Conservation (phyloP, 1,139 yeast species). For the Debaryomycetaceae sp. region DNA sequence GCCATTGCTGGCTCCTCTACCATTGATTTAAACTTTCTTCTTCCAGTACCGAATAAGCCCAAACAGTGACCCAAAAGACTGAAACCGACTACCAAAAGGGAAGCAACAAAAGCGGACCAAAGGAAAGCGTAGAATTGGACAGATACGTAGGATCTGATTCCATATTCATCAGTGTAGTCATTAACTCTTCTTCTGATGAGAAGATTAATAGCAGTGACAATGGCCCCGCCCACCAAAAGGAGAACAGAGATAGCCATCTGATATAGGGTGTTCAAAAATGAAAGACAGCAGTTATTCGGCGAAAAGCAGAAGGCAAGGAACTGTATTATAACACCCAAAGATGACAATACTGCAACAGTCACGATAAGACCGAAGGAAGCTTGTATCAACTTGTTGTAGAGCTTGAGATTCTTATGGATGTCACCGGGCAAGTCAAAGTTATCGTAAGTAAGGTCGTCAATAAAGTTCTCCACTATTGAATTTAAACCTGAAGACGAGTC, state of each 20-base stretch:
- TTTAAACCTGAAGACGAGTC: constrained; percentile 24
- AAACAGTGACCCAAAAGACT: constrained; percentile 44
- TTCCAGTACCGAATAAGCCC: constrained; percentile 36
- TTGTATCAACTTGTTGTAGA: constrained; percentile 23
- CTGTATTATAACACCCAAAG: constrained; percentile 29
- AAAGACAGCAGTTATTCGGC: constrained; percentile 37
- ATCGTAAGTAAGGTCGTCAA: constrained; percentile 25
- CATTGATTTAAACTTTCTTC: constrained; percentile 27
- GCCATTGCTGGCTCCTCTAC: constrained; percentile 20
- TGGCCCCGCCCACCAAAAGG: constrained; percentile 30
- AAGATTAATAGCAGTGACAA: constrained; percentile 32
- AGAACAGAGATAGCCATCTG: constrained; percentile 29
- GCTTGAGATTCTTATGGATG: constrained; percentile 28
- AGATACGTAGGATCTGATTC: constrained; percentile 36
- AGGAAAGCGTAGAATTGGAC: constrained; percentile 41
- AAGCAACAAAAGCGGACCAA: constrained; percentile 42
- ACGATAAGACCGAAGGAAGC: constrained; percentile 29
- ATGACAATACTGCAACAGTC: constrained; percentile 24
- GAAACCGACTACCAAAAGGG: constrained; percentile 30
- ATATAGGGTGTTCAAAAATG: constrained; percentile 38
- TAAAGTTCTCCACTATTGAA: constrained; percentile 25
- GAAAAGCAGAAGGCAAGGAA: constrained; percentile 30
- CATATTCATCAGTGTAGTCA: constrained; percentile 25
- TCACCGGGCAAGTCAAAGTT: constrained; percentile 37
- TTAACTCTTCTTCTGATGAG: constrained; percentile 31